Conservation (phyloP, 148 eudicot genomes). For the Linanthus parryae region DNA sequence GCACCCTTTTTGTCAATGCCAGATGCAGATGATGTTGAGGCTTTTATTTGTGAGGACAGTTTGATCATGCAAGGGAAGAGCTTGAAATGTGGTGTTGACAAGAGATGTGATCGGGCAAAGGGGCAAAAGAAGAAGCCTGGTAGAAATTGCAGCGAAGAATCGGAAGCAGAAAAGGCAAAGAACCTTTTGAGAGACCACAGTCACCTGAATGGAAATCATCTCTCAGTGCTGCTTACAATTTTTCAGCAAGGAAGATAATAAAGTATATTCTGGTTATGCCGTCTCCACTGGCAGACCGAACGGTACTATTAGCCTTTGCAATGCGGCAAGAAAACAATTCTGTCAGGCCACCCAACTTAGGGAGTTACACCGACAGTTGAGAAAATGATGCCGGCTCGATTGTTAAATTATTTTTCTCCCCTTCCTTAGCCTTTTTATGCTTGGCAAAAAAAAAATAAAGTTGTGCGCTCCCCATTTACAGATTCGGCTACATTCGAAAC, state of each 20-base stretch:
- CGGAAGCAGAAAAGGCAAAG: constrained; percentile 19
- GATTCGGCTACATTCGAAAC: too few relatives aligned
- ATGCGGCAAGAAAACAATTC: too few relatives aligned
- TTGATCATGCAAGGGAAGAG: constrained; percentile 23
- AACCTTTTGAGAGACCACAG: constrained; percentile 14
- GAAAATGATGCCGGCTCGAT: too few relatives aligned
- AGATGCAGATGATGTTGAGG: constrained; percentile 22
- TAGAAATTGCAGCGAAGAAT: constrained; percentile 20
- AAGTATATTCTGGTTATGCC: too few relatives aligned
- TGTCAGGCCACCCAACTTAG: too few relatives aligned
- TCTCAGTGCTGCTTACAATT: constrained; percentile 62
- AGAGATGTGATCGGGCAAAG: constrained; percentile 12
- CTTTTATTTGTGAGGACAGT: constrained; percentile 22
- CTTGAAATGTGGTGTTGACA: constrained; percentile 18
- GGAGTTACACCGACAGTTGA: too few relatives aligned
- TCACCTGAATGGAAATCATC: constrained; percentile 69
- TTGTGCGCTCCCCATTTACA: too few relatives aligned
- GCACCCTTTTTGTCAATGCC: constrained; percentile 18
- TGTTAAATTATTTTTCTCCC: too few relatives aligned
- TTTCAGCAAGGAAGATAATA: constrained; percentile 50
- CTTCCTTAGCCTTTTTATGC: too few relatives aligned
- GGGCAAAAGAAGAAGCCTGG: constrained; percentile 19
- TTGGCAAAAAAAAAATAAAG: too few relatives aligned
- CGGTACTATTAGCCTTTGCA: too few relatives aligned
- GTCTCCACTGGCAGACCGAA: too few relatives aligned